These are phyloP conservation scores for Tetrastigma voinierianum DNA, from an alignment of 164 flowering plant species.

Conservation along the genomic window DNA sequence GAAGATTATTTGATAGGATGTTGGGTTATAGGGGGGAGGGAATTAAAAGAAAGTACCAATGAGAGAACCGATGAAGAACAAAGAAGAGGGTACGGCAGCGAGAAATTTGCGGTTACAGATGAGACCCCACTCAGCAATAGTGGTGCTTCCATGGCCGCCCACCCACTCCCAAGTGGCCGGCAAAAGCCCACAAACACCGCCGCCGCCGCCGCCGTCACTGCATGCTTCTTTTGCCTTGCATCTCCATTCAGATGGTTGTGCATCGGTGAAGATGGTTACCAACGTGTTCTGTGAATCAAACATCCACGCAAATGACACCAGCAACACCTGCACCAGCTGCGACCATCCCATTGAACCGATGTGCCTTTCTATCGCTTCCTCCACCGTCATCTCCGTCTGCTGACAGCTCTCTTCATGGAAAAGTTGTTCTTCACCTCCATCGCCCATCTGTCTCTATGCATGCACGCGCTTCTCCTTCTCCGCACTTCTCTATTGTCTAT, in stretches of 20 bases:
- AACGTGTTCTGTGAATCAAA: slow-evolving; percentile 60
- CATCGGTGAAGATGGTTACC: slow-evolving; percentile 60
- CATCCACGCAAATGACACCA: slow-evolving; percentile 61
- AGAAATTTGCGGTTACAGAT: slow-evolving; percentile 54
- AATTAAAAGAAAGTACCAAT: slow-evolving; percentile 30
- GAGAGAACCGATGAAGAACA: slow-evolving; percentile 62
- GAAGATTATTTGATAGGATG: too few relatives aligned
- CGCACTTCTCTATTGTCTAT: too few relatives aligned
- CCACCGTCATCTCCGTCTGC: slow-evolving; percentile 47
- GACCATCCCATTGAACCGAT: slow-evolving; percentile 61
- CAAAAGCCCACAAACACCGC: slow-evolving; percentile 33
- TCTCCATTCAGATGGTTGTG: slow-evolving; percentile 51
- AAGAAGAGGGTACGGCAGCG: slow-evolving; percentile 54
- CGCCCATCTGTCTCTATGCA: too few relatives aligned
- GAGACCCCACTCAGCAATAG: slow-evolving; percentile 59
- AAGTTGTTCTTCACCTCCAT: too few relatives aligned
- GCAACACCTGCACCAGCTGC: slow-evolving; percentile 50
- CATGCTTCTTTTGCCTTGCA: slow-evolving; percentile 26
- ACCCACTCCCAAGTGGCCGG: slow-evolving; percentile 64
- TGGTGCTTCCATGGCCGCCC: slow-evolving; percentile 43
- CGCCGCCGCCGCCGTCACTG: slow-evolving; percentile 1
- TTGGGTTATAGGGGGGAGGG: too few relatives aligned
- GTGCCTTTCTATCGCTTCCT: slow-evolving; percentile 50
- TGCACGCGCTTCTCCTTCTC: too few relatives aligned
- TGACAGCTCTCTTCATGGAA: too few relatives aligned